These are phyloP conservation scores for Xylaria cubensis DNA, from an alignment of 495 filamentous ascomycete genomes.

Conservation along the genomic window DNA sequence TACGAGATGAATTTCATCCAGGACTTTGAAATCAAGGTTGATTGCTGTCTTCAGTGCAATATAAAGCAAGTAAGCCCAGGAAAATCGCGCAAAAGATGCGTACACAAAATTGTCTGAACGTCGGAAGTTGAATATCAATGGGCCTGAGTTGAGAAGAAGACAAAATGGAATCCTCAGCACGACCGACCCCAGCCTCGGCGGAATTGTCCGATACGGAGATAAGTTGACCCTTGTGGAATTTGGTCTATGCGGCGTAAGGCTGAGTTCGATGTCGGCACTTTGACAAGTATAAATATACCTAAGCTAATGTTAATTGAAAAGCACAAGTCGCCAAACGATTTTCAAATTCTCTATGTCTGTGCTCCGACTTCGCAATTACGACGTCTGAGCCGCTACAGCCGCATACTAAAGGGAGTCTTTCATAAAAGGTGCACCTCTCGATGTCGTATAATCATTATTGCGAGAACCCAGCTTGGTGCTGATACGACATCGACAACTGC, in stretches of 20 bases:
- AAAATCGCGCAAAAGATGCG: background rate
- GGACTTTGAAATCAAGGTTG: background rate
- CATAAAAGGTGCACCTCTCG: background rate
- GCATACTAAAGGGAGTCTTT: background rate
- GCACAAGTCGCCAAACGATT: background rate
- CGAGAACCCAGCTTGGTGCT: background rate
- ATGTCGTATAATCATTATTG: background rate
- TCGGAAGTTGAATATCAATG: background rate
- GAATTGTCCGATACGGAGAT: background rate
- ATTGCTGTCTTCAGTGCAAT: background rate
- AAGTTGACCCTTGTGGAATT: background rate
- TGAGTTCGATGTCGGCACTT: slow-evolving; percentile 7
- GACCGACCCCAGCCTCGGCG: background rate
- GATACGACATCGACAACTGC: background rate
- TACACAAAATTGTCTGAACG: background rate
- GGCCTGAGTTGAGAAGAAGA: background rate
- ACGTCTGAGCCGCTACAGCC: background rate
- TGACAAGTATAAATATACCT: background rate
- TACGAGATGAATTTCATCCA: background rate
- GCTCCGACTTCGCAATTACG: background rate
- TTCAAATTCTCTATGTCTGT: background rate
- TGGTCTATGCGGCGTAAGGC: slow-evolving; percentile 4
- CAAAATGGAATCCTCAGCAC: background rate
- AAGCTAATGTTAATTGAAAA: background rate
- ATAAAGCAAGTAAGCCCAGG: background rate